These are phyloP conservation scores for Diaporthe citri DNA, from an alignment of 2,329 filamentous ascomycete genomes.

Conservation along the genomic window DNA sequence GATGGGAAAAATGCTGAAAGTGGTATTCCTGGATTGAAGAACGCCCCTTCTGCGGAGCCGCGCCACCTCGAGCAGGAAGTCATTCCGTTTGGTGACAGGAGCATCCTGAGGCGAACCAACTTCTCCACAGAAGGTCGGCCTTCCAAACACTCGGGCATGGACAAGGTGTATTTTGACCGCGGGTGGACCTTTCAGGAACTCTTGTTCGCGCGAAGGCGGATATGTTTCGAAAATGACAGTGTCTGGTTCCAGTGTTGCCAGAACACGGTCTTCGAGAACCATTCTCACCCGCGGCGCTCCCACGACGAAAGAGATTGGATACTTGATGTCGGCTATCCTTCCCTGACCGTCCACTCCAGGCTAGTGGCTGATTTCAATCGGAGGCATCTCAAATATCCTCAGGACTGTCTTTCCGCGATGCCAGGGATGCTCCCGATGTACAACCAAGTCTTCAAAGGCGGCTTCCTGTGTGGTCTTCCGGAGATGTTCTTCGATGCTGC, in stretches of 20 bases:
- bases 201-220: constrained; percentile 7
- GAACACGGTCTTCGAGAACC: not conserved
- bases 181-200: constrained; percentile 34
- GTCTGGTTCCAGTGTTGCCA: constrained; percentile 4
- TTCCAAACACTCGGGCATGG: not conserved
- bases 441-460: constrained; percentile 37
- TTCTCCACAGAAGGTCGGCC: not conserved
- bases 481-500: constrained; percentile 41
- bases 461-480: constrained; percentile 43
- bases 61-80: not conserved
- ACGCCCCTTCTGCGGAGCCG: not conserved
- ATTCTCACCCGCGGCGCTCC: not conserved
- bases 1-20: constrained; percentile 3
- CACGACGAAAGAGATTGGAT: not conserved
- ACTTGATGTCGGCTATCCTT: constrained; percentile 3
- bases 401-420: constrained; percentile 39
- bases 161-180: constrained; percentile 1
- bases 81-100: not conserved
- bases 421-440: constrained; percentile 32
- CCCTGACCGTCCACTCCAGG: not conserved
- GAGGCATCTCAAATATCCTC: constrained; percentile 37
- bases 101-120: not conserved
- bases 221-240: constrained; percentile 18
- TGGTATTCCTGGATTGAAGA: not conserved
- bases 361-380: constrained; percentile 30